Evolutionary conservation across 768 basidiomycete genomes (phyloP), one percentile per base, ranked within the genome.

Genomic region (Roridomyces roridus): DNA sequence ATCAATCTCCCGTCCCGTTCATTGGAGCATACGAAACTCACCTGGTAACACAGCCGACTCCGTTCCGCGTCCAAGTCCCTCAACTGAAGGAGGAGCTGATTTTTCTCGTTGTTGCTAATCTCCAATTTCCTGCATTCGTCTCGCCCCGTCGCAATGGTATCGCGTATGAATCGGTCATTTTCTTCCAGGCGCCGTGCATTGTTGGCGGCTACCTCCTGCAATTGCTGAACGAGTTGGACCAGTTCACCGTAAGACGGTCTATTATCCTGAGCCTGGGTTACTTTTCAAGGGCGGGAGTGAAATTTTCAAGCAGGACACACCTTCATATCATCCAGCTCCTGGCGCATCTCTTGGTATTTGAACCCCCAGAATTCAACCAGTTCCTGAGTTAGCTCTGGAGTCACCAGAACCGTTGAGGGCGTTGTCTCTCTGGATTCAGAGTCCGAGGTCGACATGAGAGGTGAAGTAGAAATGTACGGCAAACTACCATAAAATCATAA

Each of bases 361-460:
- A 56, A 48, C 12, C 55, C 55, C 55, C 55, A 56, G 35, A 56
- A 56, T 31, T 56, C 55, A 21, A 45, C 48, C 41, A 56, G 24
- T 18, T 56, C 55, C 5, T 39, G 10, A 31, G 55, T 49, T 37
- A 56, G 15, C 20, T 44, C 31, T 6, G 55, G 14, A 14, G 23
- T 35, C 18, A 56, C 15, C 8, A 37, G 34, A n/a, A n/a, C n/a
- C n/a, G n/a, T n/a, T n/a, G n/a, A n/a, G n/a, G n/a, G n/a, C n/a
- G n/a, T n/a, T n/a, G n/a, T n/a, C n/a, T n/a, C n/a, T n/a, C n/a
- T n/a, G n/a, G 20, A 49, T 49, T 37, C 21, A n/a, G n/a, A n/a
- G n/a, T n/a, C 47, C 34, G 48, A 18, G 3, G 23, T 23, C 7
- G 55, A 45, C 48, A 56, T 56, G 45, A 20, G 41, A 42, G 47